These are phyloP conservation scores for Ailanthus altissimus DNA, from an alignment of 345 rosid genomes.

Conservation along the genomic window DNA sequence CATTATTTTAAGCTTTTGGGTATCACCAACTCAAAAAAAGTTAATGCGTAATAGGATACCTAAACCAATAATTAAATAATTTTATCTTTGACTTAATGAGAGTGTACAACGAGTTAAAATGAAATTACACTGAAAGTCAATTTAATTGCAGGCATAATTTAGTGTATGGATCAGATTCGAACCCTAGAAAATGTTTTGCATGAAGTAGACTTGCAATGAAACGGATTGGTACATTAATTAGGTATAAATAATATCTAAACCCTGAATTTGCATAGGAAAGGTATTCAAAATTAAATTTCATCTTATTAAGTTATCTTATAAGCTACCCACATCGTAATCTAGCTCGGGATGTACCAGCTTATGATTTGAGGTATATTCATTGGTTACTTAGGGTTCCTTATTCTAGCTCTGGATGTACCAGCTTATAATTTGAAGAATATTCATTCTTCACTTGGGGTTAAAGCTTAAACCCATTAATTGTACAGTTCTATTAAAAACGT, in stretches of 20 bases:
- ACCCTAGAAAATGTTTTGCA: neutral
- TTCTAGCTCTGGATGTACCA: too few species aligned
- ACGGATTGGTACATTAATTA: neutral
- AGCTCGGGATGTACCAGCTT: neutral
- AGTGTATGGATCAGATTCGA: neutral
- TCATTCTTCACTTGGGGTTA: neutral
- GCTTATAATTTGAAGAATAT: neutral
- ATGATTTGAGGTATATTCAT: neutral
- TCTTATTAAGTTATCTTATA: neutral
- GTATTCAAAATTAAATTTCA: neutral
- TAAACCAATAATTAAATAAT: slow-evolving; percentile 8
- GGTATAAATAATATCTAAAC: too few species aligned
- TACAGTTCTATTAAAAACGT: neutral
- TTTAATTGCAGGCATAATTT: neutral
- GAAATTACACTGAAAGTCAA: slow-evolving; percentile 5
- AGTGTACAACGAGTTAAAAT: neutral
- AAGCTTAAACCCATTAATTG: neutral
- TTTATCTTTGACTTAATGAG: neutral
- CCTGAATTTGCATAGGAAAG: too few species aligned
- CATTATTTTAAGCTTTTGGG: neutral
- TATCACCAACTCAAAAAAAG: neutral
- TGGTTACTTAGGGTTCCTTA: neutral
- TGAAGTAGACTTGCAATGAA: neutral
- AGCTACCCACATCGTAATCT: neutral
- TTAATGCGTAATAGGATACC: slow-evolving; percentile 10